phyloP scores from a whole-genome alignment of 768 basidiomycete genomes.

The Sporobolomyces pararoseus region DNA sequence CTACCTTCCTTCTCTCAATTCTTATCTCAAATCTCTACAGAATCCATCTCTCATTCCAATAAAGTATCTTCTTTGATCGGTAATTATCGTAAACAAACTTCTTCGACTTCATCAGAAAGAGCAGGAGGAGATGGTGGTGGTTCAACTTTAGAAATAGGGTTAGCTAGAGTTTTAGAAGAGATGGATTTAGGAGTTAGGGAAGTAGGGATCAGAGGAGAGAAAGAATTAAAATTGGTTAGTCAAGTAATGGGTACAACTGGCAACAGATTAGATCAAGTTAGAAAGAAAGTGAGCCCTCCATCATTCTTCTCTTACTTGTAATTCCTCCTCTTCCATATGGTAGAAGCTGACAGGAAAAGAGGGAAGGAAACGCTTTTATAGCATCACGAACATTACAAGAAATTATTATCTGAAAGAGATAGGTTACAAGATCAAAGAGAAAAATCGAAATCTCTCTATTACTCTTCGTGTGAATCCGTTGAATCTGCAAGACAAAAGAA shows the following conservation, averaged over 20 bases:
- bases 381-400: conserved; percentile 31
- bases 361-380: conserved; percentile 3
- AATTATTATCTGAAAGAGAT: conserved; percentile 35
- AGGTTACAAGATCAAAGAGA: conserved; percentile 20
- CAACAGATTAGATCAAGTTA: conserved; percentile 31
- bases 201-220: neutral
- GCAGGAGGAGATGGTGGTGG: neutral
- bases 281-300: conserved; percentile 29
- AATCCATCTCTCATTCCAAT: neutral
- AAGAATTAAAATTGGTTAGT: conserved; percentile 4
- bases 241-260: conserved; percentile 14
- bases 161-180: conserved; percentile 23
- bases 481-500: conserved; percentile 34
- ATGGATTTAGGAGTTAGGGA: conserved; percentile 27
- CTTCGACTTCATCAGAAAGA: neutral
- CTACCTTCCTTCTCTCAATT: conserved; percentile 22
- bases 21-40: conserved; percentile 8
- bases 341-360: neutral
- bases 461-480: conserved; percentile 28
- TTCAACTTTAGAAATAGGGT: conserved; percentile 12
- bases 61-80: conserved; percentile 17
- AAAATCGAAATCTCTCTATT: conserved; percentile 27
- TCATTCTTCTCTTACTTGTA: neutral
- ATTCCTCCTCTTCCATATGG: too few species aligned
- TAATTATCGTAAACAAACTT: conserved; percentile 6